phyloP scores from a whole-genome alignment of 2,329 filamentous ascomycete species.

The Arthrobotrys conoides region DNA sequence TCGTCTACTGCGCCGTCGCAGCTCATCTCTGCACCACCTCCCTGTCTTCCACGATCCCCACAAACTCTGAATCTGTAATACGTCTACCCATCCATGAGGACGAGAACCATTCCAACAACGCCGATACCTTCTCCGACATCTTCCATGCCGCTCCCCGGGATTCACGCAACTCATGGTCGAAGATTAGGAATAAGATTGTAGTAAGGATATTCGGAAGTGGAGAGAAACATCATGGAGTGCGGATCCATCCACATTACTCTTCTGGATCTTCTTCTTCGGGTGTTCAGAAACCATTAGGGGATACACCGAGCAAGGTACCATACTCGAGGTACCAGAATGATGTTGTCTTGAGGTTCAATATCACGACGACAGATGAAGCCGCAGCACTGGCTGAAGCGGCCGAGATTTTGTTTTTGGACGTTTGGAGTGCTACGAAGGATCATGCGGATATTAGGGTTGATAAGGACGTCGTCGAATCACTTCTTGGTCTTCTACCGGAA shows the following conservation, averaged over 20 bases:
- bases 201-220: constrained; percentile 63
- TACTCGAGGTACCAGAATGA: constrained; percentile 77
- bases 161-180: constrained; percentile 53
- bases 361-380: constrained; percentile 79
- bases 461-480: constrained; percentile 81
- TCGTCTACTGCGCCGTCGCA: constrained; percentile 55
- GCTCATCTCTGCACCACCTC: constrained; percentile 53
- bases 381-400: constrained; percentile 79
- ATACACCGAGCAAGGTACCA: constrained; percentile 29
- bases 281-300: constrained; percentile 53
- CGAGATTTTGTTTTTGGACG: constrained; percentile 83
- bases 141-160: constrained; percentile 46
- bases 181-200: constrained; percentile 62
- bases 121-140: constrained; percentile 45
- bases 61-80: constrained; percentile 49
- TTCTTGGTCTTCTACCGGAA: constrained; percentile 82
- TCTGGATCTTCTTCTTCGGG: constrained; percentile 43
- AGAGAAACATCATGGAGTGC: constrained; percentile 63
- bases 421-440: constrained; percentile 86
- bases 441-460: constrained; percentile 88
- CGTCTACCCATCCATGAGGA: constrained; percentile 54
- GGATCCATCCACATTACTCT: constrained; percentile 63
- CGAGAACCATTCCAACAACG: constrained; percentile 37
- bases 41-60: constrained; percentile 49
- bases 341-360: constrained; percentile 89